Percentiles rank a stretch among this genome's conserved stretches.
Evolutionary conservation across 1,284 basidiomycete genomes (phyloP).

Genomic region (Anthracocystis panici-leucophaei): DNA sequence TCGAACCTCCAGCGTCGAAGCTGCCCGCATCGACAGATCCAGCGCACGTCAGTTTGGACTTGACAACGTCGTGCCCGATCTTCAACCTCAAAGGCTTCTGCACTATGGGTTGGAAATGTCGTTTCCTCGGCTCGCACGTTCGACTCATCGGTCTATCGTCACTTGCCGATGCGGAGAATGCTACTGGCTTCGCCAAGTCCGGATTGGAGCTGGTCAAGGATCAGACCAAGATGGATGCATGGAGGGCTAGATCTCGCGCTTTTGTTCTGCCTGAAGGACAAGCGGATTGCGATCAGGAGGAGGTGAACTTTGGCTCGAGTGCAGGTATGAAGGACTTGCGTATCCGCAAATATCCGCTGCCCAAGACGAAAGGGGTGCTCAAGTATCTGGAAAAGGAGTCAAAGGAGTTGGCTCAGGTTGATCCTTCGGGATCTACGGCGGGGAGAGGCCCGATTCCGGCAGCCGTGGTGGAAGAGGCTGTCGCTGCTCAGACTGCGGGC

Average conservation of each 20-base stretch:
- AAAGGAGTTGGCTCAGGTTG: slow-evolving; percentile 23
- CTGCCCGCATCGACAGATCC: slow-evolving; percentile 28
- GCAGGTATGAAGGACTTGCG: slow-evolving; percentile 44
- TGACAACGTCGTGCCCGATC: slow-evolving; percentile 76
- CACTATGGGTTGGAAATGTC: slow-evolving; percentile 87
- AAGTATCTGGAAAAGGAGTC: slow-evolving; percentile 51
- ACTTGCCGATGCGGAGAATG: not conserved
- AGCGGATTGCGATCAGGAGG: slow-evolving; percentile 74
- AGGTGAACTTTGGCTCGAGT: slow-evolving; percentile 79
- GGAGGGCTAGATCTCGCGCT: slow-evolving; percentile 34
- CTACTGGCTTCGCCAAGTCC: slow-evolving; percentile 29
- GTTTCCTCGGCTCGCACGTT: slow-evolving; percentile 84
- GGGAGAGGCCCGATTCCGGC: slow-evolving; percentile 44
- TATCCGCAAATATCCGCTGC: slow-evolving; percentile 50
- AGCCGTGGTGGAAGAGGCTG: slow-evolving; percentile 15
- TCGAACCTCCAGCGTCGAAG: slow-evolving; percentile 6
- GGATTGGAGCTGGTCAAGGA: slow-evolving; percentile 72
- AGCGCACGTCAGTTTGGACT: slow-evolving; percentile 74
- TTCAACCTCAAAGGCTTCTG: slow-evolving; percentile 83
- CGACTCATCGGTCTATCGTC: slow-evolving; percentile 41
- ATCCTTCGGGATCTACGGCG: slow-evolving; percentile 26
- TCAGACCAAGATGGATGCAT: slow-evolving; percentile 73
- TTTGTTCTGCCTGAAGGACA: slow-evolving; percentile 60
- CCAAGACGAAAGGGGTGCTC: slow-evolving; percentile 55
- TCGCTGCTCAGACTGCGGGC: slow-evolving; percentile 71